Evolutionary conservation across 2,329 filamentous ascomycete genomes (phyloP), one percentile per base, ranked within the genome.

Genomic region (Nigrograna mackinnonii): DNA sequence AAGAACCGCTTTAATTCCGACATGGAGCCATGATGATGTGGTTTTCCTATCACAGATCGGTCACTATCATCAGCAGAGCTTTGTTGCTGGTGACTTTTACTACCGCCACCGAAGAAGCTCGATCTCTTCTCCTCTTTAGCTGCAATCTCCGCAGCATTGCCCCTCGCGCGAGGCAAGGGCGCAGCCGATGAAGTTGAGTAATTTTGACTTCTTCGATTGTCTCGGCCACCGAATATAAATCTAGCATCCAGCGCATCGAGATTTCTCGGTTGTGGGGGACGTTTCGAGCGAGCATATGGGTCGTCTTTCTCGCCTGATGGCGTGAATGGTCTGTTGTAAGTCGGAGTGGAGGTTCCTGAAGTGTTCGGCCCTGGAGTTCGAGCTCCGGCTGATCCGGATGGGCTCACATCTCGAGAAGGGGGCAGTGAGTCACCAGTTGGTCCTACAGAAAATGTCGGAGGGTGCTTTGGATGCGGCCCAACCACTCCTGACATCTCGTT

Each of bases 1-100:
- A 99, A 95, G 67, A 99, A 99, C n/a, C 94, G 82, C 72, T 96
- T 96, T 47, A 99, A 71, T 58, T 97, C 92, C 3, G 88, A 86
- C 87, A 97, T 97, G 4, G 94, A 96, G 17, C 87, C 84, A 46
- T 89, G 70, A 22, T 62, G 54, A 43, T 88, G 71, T 31, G 65
- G 51, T 41, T 65, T 66, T 14, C 56, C 56, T 4, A 46, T 33
- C 4, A 37, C 39, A n/a, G 54, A 44, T 20, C 62, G 52, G 39
- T 68, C 50, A 49, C 58, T 46, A 51, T 72, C 73, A 16, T 60
- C 60, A 17, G 82, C 56, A 7, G 60, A 61, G 18, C 49, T 73
- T 50, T 80, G 55, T 26, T 71, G 72, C 21, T 47, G 41, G 17
- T 83, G 73, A 49, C 81, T 79, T 40, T 70, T 71, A 44, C 75